Base-by-base conservation (phyloP, 202 grass and related monocot species). In the Schoenoplectus triqueter region DNA sequence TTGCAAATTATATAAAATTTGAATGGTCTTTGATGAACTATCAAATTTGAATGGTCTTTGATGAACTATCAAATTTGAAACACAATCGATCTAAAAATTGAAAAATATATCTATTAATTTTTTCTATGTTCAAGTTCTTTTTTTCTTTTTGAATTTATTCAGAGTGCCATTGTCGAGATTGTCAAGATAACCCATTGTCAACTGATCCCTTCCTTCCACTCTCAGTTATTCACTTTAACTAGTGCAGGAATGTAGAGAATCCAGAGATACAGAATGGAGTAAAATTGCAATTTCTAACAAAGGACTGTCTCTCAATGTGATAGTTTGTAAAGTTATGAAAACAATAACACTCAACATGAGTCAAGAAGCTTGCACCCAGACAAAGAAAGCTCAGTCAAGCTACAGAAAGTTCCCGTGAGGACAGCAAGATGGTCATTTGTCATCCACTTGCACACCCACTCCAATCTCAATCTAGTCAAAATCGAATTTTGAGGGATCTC, bases 291-390 rank as follows among this genome's bases (percentile, higher is more conserved):
- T 62, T 45, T 49, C 69, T 46, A 82, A 87, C 7, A 17, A 73
- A 20, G 7, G 45, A 72, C 14, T 45, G 13, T 44, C 66, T 14
- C 2, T 69, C 2, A 0, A 73, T 7, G 50, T 78, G 31, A 73
- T 10, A 86, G 61, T 5, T 19, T 65, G 49, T 15, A 82, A 48
- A 79, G 0, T 85, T 70, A 10, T 62, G 65, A 39, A 51, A 84
- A 22, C 41, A 55, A 76, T 66, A 80, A 85, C 21, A 89, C 86
- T 87, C 88, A 93, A 97, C 94, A 78, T 69, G 90, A 86, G 40
- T 97, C 85, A 7, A 97, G 92, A 84, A 89, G 94, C 81, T 89
- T 91, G 82, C 94, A 97, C 70, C 94, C 94, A 69, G 92, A 86
- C 48, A 97, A 81, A 22, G 63, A 89, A 86, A 97, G 81, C 83